Conservation (phyloP, 257 asterid species). For the Mitragyna speciosa region DNA sequence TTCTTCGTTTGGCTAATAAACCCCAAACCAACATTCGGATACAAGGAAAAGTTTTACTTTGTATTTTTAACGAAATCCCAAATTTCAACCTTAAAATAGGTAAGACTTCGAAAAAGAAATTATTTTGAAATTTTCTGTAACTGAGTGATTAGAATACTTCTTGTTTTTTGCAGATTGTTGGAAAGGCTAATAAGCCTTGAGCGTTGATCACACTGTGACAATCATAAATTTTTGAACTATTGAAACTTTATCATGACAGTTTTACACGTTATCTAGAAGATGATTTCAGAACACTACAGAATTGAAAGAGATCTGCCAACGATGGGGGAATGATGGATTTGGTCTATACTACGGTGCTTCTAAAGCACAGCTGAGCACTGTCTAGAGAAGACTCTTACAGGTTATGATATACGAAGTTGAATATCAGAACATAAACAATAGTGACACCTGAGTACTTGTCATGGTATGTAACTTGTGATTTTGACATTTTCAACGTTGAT, state of each 20-base stretch:
- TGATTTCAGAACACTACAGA: slow-evolving; percentile 51
- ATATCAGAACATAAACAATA: slow-evolving; percentile 71
- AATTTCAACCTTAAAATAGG: background rate
- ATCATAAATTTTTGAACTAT: slow-evolving; percentile 72
- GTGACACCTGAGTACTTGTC: slow-evolving; percentile 17
- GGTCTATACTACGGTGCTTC: slow-evolving; percentile 50
- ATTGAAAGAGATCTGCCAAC: slow-evolving; percentile 61
- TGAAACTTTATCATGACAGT: slow-evolving; percentile 26
- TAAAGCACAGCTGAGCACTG: slow-evolving; percentile 43
- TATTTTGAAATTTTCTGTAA: no score
- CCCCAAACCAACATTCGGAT: no score
- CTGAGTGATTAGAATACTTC: no score
- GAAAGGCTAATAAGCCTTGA: slow-evolving; percentile 60
- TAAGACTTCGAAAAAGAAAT: background rate
- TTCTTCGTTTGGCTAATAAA: no score
- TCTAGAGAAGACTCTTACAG: slow-evolving; percentile 53
- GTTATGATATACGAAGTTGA: slow-evolving; percentile 50
- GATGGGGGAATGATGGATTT: slow-evolving; percentile 61
- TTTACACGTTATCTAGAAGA: slow-evolving; percentile 63
- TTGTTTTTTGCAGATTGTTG: slow-evolving; percentile 43
- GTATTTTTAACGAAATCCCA: background rate
- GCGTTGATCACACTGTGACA: slow-evolving; percentile 54
- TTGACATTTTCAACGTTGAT: background rate
- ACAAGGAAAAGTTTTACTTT: background rate
- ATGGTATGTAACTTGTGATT: background rate